Evolutionary conservation across 208 protist genomes (phyloP).

Genomic region (Phytomonas sp.): DNA sequence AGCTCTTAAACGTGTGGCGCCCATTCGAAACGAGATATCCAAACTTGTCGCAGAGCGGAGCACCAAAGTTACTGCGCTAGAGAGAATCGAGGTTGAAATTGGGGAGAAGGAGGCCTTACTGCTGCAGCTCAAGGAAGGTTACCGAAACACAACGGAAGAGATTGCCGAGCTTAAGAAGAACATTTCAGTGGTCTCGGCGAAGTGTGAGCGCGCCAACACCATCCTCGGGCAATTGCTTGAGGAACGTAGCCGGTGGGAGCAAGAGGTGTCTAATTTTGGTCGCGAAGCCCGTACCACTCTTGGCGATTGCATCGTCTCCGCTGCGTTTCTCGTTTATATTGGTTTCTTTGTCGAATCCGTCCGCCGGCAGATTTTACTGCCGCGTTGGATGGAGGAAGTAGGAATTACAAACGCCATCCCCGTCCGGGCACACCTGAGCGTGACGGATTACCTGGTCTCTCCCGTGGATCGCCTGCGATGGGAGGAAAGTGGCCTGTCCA

Average conservation of each 20-base stretch:
- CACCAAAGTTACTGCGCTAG: slow-evolving; percentile 42
- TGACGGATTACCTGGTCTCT: slow-evolving; percentile 91
- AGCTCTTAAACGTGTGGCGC: slow-evolving; percentile 89
- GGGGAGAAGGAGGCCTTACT: slow-evolving; percentile 80
- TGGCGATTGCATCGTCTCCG: slow-evolving; percentile 93
- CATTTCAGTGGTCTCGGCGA: slow-evolving; percentile 73
- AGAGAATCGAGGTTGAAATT: slow-evolving; percentile 74
- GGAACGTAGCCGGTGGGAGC: slow-evolving; percentile 94
- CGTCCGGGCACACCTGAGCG: slow-evolving; percentile 45
- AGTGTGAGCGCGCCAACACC: slow-evolving; percentile 89
- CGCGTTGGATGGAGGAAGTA: slow-evolving; percentile 79
- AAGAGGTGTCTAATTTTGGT: slow-evolving; percentile 79
- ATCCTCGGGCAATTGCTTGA: slow-evolving; percentile 89
- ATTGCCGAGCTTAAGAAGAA: slow-evolving; percentile 87
- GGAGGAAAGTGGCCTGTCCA: slow-evolving; percentile 91
- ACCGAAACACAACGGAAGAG: slow-evolving; percentile 91
- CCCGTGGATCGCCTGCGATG: slow-evolving; percentile 92
- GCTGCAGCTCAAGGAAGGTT: slow-evolving; percentile 88
- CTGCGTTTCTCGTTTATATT: slow-evolving; percentile 96
- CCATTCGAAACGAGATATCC: slow-evolving; percentile 91
- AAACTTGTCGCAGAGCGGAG: slow-evolving; percentile 73
- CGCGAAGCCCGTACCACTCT: slow-evolving; percentile 87
- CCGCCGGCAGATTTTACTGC: slow-evolving; percentile 75
- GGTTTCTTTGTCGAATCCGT: slow-evolving; percentile 97
- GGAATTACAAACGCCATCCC: slow-evolving; percentile 59